Base-by-base conservation (phyloP, 164 flowering plant genomes). In the Cinnamomum micranthum region DNA sequence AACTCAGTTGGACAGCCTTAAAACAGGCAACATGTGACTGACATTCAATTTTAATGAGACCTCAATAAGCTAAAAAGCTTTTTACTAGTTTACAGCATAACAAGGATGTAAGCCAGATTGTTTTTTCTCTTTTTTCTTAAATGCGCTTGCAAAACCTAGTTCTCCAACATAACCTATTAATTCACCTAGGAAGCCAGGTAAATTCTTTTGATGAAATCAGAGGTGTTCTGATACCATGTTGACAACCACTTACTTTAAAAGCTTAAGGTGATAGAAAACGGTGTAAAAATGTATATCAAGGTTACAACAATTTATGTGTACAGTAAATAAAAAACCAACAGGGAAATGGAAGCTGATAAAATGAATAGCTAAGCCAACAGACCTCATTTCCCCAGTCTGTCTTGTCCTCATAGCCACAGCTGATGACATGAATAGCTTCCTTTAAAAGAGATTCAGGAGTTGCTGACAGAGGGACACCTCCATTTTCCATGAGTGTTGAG, bases 341-440 rank as follows among this genome's bases (percentile, higher is more conserved):
- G 19, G 71, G 25, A 69, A 47, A 9, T 47, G 2, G 50, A 67
- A 28, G 47, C 9, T 41, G 15, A 14, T 11, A 10, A 41, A 41
- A 31, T 25, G 55, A 47, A 41, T 19, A 3, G 19, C 35, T 11
- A 24, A 33, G 27, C 35, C 24, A 24, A 33, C 41, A 20, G 55
- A 86, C 89, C 80, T 86, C 89, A 41, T 28, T 80, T 77, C 88
- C 88, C 88, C 88, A 86, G 50, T 86, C 88, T 28, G 86, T 77
- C 81, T 84, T 86, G 79, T 86, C 88, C 77, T 86, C 88, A 70
- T 80, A 86, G 24, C 86, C 88, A 75, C 88, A 86, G 72, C 88
- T 79, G 66, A 86, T 86, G 23, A 86, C 86, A 75, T 86, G 88
- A 69, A 86, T 82, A 51, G 86, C 83, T 73, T 86, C 89, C 55